Conservation (phyloP, 257 asterid genomes). For the Fraxinus americana region DNA sequence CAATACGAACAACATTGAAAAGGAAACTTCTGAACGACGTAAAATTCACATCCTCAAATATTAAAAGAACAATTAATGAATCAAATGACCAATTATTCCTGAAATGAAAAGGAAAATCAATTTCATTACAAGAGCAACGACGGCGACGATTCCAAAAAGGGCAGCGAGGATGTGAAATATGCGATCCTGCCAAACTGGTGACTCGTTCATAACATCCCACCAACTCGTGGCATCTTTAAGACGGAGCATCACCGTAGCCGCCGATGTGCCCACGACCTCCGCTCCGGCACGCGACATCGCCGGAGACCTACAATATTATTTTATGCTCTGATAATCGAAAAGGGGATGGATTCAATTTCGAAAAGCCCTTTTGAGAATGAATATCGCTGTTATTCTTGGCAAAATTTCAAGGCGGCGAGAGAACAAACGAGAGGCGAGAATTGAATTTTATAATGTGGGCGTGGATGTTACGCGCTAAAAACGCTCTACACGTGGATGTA, state of each 20-base stretch:
- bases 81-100: neutral
- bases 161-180: slow-evolving; percentile 68
- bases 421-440: slow-evolving; percentile 2
- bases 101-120: slow-evolving; percentile 1
- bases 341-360: neutral
- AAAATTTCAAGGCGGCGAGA: too few species aligned
- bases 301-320: slow-evolving; percentile 32
- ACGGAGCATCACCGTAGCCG: slow-evolving; percentile 56
- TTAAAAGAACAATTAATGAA: neutral
- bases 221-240: slow-evolving; percentile 69
- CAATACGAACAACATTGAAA: neutral
- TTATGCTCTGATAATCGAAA: slow-evolving; percentile 16
- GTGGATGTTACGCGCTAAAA: too few species aligned
- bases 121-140: slow-evolving; percentile 66
- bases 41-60: neutral
- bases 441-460: too few species aligned
- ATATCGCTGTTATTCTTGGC: too few species aligned
- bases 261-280: slow-evolving; percentile 46
- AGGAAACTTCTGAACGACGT: neutral
- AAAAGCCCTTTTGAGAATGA: neutral
- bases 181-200: slow-evolving; percentile 79
- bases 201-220: slow-evolving; percentile 78
- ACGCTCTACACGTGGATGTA: too few species aligned
- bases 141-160: slow-evolving; percentile 74
- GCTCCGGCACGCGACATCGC: slow-evolving; percentile 44